Evolutionary conservation across 2,329 filamentous ascomycete species (phyloP), one percentile per base, ranked within the genome.

Genomic region (Corinectria fuckeliana): DNA sequence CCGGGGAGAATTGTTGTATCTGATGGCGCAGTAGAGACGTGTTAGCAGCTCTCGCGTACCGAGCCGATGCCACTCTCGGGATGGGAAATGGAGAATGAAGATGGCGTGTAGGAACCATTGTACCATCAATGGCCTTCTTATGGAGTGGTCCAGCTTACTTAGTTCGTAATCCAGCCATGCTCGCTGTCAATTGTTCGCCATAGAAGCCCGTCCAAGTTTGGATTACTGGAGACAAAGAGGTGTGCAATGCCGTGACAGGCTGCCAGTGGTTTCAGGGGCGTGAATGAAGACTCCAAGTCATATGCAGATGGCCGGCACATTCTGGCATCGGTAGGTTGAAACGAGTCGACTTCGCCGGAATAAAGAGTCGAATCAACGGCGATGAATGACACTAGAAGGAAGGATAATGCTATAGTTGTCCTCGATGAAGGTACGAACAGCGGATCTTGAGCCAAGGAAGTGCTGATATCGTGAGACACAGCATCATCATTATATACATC

Each of bases 181-280:
- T 54, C 50, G 21, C 30, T 47, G 5, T 54, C 50, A 8, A 47
- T 54, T 25, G 39, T 45, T 38, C 50, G 20, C 26, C 50, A 54
- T 20, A 54, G n/a, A 20, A 54, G 47, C 13, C 3, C 50, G 26
- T 45, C 50, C 14, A 41, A 45, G 26, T 54, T 45, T n/a, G 7
- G 2, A 9, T 23, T 54, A 4, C 50, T 26, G n/a, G 50, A 32
- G 20, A 18, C 18, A 23, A 45, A 54, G 0, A 54, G 21, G 4
- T 38, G 30, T 18, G 39, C 41, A n/a, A 54, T 54, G 14, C 28
- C 16, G 7, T 23, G 6, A 11, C 50, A 54, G 11, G 50, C 39
- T 34, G 39, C 50, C 30, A 45, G 30, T 3, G 50, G 50, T 9
- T 54, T 54, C 41, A 54, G 26, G 11, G 50, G 50, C 18, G 9